Conservation (phyloP, 768 basidiomycete genomes). For the Lactarius sanguifluus region DNA sequence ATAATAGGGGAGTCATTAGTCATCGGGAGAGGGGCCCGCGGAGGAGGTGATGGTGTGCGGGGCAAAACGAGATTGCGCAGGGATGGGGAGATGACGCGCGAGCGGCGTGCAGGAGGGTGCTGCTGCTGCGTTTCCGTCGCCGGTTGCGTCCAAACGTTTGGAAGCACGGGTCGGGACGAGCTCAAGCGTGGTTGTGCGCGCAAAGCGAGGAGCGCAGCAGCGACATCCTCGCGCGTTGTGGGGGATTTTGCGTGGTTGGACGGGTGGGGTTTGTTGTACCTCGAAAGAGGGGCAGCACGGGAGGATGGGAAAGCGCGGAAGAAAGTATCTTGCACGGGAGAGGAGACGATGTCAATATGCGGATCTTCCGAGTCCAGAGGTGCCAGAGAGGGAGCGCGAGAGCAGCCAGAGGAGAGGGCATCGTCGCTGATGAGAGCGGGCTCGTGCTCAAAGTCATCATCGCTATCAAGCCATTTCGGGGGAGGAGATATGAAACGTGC, state of each 20-base stretch:
- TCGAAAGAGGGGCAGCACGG: conserved; percentile 11
- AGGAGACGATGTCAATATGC: conserved; percentile 28
- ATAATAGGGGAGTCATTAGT: conserved; percentile 8
- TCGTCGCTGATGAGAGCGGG: conserved; percentile 29
- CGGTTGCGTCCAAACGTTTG: not conserved
- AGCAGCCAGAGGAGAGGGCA: conserved; percentile 21
- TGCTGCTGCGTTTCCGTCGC: not conserved
- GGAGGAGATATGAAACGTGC: conserved; percentile 10
- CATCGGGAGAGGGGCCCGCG: conserved; percentile 10
- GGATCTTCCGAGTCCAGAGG: conserved; percentile 24
- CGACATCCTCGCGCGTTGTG: conserved; percentile 25
- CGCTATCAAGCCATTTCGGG: conserved; percentile 24
- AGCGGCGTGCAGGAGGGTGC: conserved; percentile 8
- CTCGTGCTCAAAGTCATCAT: conserved; percentile 28
- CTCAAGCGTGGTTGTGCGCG: conserved; percentile 25
- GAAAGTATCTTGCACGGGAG: conserved; percentile 23
- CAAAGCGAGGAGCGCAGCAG: conserved; percentile 26
- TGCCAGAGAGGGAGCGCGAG: conserved; percentile 27
- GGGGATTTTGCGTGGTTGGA: conserved; percentile 5
- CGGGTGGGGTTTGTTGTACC: conserved; percentile 1
- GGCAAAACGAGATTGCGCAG: conserved; percentile 22
- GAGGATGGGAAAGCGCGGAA: conserved; percentile 10
- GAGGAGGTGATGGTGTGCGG: conserved; percentile 19
- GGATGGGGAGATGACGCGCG: conserved; percentile 19
- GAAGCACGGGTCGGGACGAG: conserved; percentile 1